These are phyloP conservation scores for Verticillium alfalfae DNA, from an alignment of 2,329 filamentous ascomycete species.

Conservation along the genomic window DNA sequence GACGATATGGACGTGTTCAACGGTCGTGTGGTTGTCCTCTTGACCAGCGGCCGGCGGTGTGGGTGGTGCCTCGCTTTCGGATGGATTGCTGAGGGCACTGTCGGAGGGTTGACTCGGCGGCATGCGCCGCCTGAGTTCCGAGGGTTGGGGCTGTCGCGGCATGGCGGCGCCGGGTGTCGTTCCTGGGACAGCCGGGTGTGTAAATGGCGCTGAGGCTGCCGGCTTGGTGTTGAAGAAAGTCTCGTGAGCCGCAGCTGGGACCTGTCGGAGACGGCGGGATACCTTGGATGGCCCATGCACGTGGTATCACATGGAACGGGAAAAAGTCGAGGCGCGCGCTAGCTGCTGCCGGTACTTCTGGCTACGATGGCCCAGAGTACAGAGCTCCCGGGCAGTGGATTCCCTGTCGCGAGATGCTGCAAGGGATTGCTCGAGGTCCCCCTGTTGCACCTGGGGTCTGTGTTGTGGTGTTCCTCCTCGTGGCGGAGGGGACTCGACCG, in stretches of 20 bases:
- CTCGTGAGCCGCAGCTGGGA: background rate
- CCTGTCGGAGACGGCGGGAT: background rate
- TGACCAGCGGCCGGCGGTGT: constrained; percentile 8
- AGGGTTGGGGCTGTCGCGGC: background rate
- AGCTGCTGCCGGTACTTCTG: background rate
- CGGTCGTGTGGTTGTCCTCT: constrained; percentile 25
- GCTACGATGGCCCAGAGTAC: background rate
- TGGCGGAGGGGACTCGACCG: too few species aligned
- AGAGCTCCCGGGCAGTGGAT: too few species aligned
- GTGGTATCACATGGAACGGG: background rate
- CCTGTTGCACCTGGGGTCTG: too few species aligned
- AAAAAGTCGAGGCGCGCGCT: background rate
- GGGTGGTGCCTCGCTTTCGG: constrained; percentile 9
- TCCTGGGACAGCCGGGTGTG: background rate
- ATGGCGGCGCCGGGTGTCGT: background rate
- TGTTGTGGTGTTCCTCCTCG: too few species aligned
- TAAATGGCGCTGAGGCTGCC: background rate
- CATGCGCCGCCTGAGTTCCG: constrained; percentile 11
- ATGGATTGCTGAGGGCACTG: constrained; percentile 10
- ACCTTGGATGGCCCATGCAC: background rate
- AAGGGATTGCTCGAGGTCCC: too few species aligned
- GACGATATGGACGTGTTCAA: constrained; percentile 35
- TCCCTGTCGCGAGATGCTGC: too few species aligned
- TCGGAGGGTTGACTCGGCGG: constrained; percentile 10
- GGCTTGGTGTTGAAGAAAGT: background rate